A percentile compares a stretch with the other conserved stretches of the same genome.
Evolutionary conservation across 192 early-diverging fungal species (phyloP).

Genomic region (Backusella mclennaniae): DNA sequence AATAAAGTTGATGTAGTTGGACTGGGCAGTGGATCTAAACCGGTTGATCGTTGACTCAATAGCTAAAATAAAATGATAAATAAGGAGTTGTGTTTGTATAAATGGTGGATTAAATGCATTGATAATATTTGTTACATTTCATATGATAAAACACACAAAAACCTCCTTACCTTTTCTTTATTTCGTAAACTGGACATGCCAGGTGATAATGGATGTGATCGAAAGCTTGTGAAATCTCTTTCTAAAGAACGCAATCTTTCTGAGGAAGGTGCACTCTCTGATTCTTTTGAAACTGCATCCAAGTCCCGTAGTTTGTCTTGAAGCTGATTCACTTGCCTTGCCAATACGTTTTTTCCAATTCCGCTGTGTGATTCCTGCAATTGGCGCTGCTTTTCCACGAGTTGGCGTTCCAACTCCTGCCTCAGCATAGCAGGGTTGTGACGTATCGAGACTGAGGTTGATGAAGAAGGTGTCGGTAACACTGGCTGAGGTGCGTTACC

Average conservation of each 20-base stretch:
- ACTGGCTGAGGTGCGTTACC: conserved; percentile 12
- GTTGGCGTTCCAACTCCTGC: conserved; percentile 24
- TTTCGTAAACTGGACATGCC: conserved; percentile 10
- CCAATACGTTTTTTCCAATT: conserved; percentile 29
- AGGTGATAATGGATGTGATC: conserved; percentile 25
- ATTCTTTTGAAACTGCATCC: neutral
- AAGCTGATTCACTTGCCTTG: conserved; percentile 19
- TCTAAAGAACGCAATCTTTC: conserved; percentile 31
- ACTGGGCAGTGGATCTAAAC: conserved; percentile 32
- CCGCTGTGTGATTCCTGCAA: conserved; percentile 18
- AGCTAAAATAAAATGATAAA: neutral
- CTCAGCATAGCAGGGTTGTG: neutral
- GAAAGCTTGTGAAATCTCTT: conserved; percentile 26
- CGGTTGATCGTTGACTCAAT: conserved; percentile 13
- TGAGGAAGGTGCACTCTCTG: neutral
- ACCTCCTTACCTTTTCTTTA: conserved; percentile 26
- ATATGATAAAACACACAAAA: neutral
- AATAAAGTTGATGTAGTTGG: conserved; percentile 24
- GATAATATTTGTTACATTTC: neutral
- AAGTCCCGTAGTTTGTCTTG: conserved; percentile 20
- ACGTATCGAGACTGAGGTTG: conserved; percentile 12
- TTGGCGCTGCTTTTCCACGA: conserved; percentile 25
- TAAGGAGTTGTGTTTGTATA: neutral
- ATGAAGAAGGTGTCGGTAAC: conserved; percentile 29
- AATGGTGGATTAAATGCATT: neutral